Base-by-base conservation (phyloP, 2,329 filamentous ascomycete species). In the Daldinia eschscholtzii region DNA sequence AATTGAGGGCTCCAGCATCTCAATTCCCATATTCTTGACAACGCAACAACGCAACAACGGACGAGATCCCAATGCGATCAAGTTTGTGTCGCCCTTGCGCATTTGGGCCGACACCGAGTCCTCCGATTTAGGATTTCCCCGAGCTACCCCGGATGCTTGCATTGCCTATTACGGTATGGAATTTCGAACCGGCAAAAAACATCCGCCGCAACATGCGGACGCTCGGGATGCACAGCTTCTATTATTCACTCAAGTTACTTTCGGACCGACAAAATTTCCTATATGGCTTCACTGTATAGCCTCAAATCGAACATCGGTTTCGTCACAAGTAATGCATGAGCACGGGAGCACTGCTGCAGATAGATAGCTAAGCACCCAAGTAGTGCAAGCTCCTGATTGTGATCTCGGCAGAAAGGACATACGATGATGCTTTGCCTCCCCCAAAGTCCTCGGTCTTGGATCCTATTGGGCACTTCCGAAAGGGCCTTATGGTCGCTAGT, bases 1-100 rank as follows among this genome's bases (percentile, higher is more conserved):
- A 59, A 46, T 57, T 64, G 73, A 76, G 73, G 73, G 65, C 73
- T 70, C 75, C 74, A 60, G 71, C 35, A 1, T 23, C 33, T 13
- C 6, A 42, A 56, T 39, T 6, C 48, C 57, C 33, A 15, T 50
- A 44, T 35, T 41, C 33, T 58, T 18, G 41, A 41, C 20, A 23
- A 23, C 20, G 20, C 20, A 23, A 23, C 20, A 26, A 39, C n/a
- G 37, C 33, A 62, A 52, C 52, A 37, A 48, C 60, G 50, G 50
- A 53, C 46, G 35, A 57, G 10, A 41, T 58, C 57, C 57, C 58
- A 41, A 65, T 42, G 23, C 20, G 63, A 48, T 71, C 46, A 33
- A 33, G 13, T 33, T 62, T 6, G 12, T 30, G 9, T 12, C 62
- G 63, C 58, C 35, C 63, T 55, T 70, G 68, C 57, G 68, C 73